Evolutionary conservation across 108 stramenopile genomes (phyloP), one percentile per base, ranked within the genome.

Genomic region (Craspedostauros australis): DNA sequence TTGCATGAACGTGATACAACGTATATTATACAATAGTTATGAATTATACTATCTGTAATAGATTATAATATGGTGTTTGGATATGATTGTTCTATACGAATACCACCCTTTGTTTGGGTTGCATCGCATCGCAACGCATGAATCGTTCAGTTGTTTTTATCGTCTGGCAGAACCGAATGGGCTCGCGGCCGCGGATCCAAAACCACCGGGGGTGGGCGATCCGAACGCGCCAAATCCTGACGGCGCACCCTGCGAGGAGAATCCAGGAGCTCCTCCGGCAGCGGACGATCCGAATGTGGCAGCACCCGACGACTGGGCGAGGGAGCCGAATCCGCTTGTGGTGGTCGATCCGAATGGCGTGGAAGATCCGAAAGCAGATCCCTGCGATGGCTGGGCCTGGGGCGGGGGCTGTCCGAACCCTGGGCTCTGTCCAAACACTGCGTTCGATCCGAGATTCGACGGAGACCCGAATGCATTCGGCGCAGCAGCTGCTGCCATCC

Each of bases 141-240:
- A 30, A 38, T 1, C 39, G 9, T 37, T 52, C 2, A 26, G 15
- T 1, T 2, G 4, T 40, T 24, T 30, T 33, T 54, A 72, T 12
- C 74, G 67, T 18, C 74, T 57, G 6, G 75, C 39, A 11, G 70
- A 70, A 15, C 76, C 76, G 46, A 77, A 77, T 1, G 76, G 76
- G 22, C 62, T 49, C 15, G 27, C 40, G 28, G 52, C 49, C 15
- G 27, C 40, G 28, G 52, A 41, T 19, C 66, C 66, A 66, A 77
- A 73, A 6, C 57, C 72, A 29, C 54, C 40, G 15, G 28, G 18
- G 5, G 29, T 38, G 12, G 73, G 31, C 8, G 64, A 29, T 38
- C 69, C 69, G 60, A 75, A 75, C 22, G 56, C 34, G 36, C 68
- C 46, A 40, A n/a, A n/a, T n/a, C n/a, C n/a, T n/a, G 58, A 42